phyloP scores from a whole-genome alignment of 306 rosid species.

The Malus domestica region ASM211411v1 NC_041801.1:9279501-9280000 shows the following conservation, averaged over 20 bases:
- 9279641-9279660: too few relatives aligned
- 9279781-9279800: constrained; percentile 51
- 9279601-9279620: too few relatives aligned
- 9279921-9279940: background rate
- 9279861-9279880: constrained; percentile 73
- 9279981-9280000: background rate
- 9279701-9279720: background rate
- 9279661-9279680: too few relatives aligned
- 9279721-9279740: background rate
- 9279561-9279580: too few relatives aligned
- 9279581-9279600: too few relatives aligned
- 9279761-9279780: constrained; percentile 22
- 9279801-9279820: constrained; percentile 54
- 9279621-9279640: too few relatives aligned
- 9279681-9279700: too few relatives aligned
- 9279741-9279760: constrained; percentile 12
- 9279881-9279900: constrained; percentile 67
- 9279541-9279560: too few relatives aligned
- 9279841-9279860: constrained; percentile 51
- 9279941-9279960: background rate
- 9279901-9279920: constrained; percentile 32
- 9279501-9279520: too few relatives aligned
- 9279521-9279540: too few relatives aligned
- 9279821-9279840: constrained; percentile 56
- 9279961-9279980: constrained; percentile 12